Conservation (phyloP, 306 rosid genomes). For the Crataegus laevigata region DNA sequence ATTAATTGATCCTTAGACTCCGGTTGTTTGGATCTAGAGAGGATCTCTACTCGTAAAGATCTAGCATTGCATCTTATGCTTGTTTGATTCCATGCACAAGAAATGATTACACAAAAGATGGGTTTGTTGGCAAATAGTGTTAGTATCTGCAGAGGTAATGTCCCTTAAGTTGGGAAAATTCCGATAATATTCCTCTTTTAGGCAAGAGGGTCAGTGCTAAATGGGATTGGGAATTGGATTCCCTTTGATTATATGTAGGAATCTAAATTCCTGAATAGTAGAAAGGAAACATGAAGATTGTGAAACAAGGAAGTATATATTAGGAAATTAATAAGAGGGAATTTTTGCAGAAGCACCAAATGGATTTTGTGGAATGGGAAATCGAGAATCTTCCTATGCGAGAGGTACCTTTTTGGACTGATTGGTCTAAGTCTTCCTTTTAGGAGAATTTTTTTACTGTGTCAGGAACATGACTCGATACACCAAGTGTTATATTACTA, state of each 20-base stretch:
- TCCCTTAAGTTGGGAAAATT: neutral
- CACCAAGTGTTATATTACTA: too few species aligned
- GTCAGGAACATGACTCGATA: too few species aligned
- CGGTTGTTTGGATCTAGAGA: too few species aligned
- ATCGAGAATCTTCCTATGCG: neutral
- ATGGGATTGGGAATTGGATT: slow-evolving; percentile 37
- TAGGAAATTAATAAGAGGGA: neutral
- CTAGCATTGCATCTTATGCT: slow-evolving; percentile 6
- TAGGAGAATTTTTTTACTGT: too few species aligned
- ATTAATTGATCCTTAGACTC: too few species aligned
- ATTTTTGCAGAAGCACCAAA: neutral
- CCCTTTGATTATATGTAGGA: neutral
- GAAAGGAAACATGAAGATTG: neutral
- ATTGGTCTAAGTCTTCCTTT: neutral
- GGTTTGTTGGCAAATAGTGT: neutral
- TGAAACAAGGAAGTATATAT: neutral
- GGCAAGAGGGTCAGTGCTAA: neutral
- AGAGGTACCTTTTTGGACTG: neutral
- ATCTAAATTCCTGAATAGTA: neutral
- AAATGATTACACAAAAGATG: neutral
- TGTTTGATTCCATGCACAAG: slow-evolving; percentile 3
- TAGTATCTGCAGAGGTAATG: neutral
- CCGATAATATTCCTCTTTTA: neutral
- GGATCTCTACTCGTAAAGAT: too few species aligned
- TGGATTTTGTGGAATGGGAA: neutral